Evolutionary conservation across 352 stramenopile species (phyloP), one percentile per base, ranked within the genome.

Genomic region (Saprolegnia parasitica): DNA sequence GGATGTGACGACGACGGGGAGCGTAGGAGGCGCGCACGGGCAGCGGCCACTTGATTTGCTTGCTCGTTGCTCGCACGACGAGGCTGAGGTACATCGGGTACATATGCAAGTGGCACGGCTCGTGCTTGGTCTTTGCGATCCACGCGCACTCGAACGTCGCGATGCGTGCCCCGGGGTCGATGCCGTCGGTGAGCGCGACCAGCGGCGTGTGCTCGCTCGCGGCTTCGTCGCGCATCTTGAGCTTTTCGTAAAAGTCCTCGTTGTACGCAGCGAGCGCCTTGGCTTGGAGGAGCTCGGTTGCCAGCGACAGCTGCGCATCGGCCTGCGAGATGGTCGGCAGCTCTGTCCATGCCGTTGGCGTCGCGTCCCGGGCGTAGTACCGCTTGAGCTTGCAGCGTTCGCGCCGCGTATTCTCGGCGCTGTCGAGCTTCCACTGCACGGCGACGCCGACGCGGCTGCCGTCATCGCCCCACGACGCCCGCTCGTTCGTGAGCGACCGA

Each of bases 171-270:
- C 35, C 35, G 18, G 47, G 29, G 29, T 39, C 42, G 18, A 20
- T 47, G 32, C 62, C 35, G 8, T 61, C 40, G 47, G 18, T 21
- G 5, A 29, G 65, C 21, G 23, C 42, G 16, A 35, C 62, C 15
- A 29, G 6, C 63, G 23, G 26, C 42, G 49, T 56, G 4, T 40
- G 23, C 20, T 62, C 55, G 26, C 60, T 23, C 23, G 9, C 63
- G 18, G 45, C 49, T 26, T 62, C 63, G n/a, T 70, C 63, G 11
- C 35, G 26, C 54, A 63, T 21, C 47, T 60, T 70, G 40, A 61
- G 35, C 35, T 70, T 70, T 55, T 52, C 13, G 39, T 70, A 70
- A 61, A 70, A 70, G 29, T 70, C 63, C 46, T 70, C 63, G 26
- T 70, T 70, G 40, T 70, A 70, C 26, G 63, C 24, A 5, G 63